Evolutionary conservation across 2,329 filamentous ascomycete species (phyloP).

Genomic region (Tolypocladium paradoxum): DNA sequence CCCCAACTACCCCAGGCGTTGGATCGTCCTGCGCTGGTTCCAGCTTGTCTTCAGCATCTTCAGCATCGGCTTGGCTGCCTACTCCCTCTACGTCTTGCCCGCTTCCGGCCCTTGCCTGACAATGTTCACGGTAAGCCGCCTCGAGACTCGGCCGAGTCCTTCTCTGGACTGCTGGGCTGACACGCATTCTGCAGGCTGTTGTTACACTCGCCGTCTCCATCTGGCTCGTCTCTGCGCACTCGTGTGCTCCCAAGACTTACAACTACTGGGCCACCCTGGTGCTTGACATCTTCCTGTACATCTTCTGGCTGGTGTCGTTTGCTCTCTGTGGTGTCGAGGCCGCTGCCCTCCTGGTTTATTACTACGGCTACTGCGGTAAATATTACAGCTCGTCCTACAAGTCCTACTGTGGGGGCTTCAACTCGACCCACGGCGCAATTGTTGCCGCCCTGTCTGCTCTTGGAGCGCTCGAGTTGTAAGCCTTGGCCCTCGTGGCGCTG

Average conservation of each 20-base stretch:
- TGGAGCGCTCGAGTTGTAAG: conserved; percentile 33
- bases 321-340: conserved; percentile 27
- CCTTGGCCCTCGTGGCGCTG: conserved; percentile 1
- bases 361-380: conserved; percentile 11
- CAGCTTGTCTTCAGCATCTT: conserved; percentile 35
- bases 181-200: conserved; percentile 19
- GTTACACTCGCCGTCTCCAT: conserved; percentile 32
- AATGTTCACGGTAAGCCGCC: conserved; percentile 24
- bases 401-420: background rate
- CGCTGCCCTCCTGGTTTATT: conserved; percentile 11
- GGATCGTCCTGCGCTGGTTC: conserved; percentile 31
- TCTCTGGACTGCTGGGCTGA: conserved; percentile 9
- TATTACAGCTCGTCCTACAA: conserved; percentile 6
- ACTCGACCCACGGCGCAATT: conserved; percentile 1
- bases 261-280: conserved; percentile 43
- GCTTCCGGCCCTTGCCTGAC: conserved; percentile 25
- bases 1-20: conserved; percentile 32
- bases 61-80: conserved; percentile 36
- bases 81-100: conserved; percentile 22
- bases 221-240: conserved; percentile 36
- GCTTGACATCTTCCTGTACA: conserved; percentile 37
- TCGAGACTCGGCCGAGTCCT: background rate
- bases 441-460: conserved; percentile 26
- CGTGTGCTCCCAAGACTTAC: conserved; percentile 28
- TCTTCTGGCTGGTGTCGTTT: conserved; percentile 42